Evolutionary conservation across 179 eudicot genomes (phyloP), one percentile per base, ranked within the genome.

Genomic region (Actinidia polygama): DNA sequence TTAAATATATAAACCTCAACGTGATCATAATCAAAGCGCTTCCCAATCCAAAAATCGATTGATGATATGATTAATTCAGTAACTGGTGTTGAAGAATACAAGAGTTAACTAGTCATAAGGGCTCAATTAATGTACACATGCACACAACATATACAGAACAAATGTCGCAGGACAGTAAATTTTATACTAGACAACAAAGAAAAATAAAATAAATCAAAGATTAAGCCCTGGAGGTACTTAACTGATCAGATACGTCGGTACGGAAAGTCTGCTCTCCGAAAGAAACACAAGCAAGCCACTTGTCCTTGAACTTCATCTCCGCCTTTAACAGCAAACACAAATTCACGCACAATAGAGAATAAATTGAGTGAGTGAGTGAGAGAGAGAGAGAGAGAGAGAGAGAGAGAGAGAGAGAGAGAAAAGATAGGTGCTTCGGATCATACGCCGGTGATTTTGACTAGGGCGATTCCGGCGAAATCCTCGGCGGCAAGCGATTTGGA

Each of bases 261-360:
- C 98, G 94, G 81, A 90, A 95, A 67, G 99, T 96, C 86, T 92
- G 99, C 84, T 95, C 98, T 14, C 99, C 99, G 23, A 96, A 83
- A 7, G 99, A 86, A 85, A 96, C 88, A 85, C 98, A 96, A 19
- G 98, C 98, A 77, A 95, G 81, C 98, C 98, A 96, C 84, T 89
- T 94, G 85, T 96, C 99, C 90, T 92, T 91, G 89, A 95, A 91
- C 55, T 90, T 84, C 99, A 96, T 95, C 87, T 93, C 94, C 74
- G 98, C 99, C 99, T 96, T 78, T 55, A 79, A 83, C 55, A 79
- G 61, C 26, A 67, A 81, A 9, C 24, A 26, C 7, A 26, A 12
- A 40, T 57, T 30, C 47, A 44, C 24, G 21, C 7, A 46, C 9
- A 18, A 23, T 8, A 40, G 23, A 21, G 6, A 46, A 9, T 30